Base-by-base conservation (phyloP, 345 rosid genomes). In the Stellera chamaejasme region DNA sequence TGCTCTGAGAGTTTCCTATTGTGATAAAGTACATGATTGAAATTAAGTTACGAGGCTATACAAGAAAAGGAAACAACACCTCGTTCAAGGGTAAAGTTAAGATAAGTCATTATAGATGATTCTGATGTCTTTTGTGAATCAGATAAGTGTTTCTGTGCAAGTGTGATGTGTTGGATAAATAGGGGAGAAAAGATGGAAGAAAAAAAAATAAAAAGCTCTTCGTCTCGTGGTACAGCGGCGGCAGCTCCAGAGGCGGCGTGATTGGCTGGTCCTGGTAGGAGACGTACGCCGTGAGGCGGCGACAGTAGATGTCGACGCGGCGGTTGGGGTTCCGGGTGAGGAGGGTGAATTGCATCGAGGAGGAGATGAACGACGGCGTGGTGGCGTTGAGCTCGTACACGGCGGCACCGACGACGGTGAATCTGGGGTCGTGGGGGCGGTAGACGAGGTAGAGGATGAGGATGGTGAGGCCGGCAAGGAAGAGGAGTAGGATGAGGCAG, bases 261-360 rank as follows among this genome's bases (percentile, higher is more conserved):
- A 88, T 81, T 28, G 73, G 76, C 67, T 88, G 95, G 75, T 79
- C 63, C 55, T 61, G 60, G 65, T 88, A 85, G 1, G 83, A 64
- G 1, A 88, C 87, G 52, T 78, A 83, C n/a, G 79, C 81, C 0
- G 79, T 58, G 53, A 88, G 76, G 44, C 63, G 68, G 53, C 83
- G 79, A 54, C 83, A 88, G 63, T 67, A 55, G 10, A 78, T 69
- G 10, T 75, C 44, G 46, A 75, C 79, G 52, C 91, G 65, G 59
- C 61, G 65, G 76, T 83, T 89, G 0, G 89, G 89, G 71, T 89
- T 89, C 62, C 95, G 58, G 1, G 89, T 66, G 51, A 83, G 36
- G 45, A 89, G 54, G 11, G 83, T 79, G 83, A 89, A 89, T 60
- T 85, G 91, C 71, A 89, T 74, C 74, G 85, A 68, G 57, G 89